Evolutionary conservation across 2,329 filamentous ascomycete genomes (phyloP), one percentile per base, ranked within the genome.

Genomic region (Aspergillus versicolor): DNA sequence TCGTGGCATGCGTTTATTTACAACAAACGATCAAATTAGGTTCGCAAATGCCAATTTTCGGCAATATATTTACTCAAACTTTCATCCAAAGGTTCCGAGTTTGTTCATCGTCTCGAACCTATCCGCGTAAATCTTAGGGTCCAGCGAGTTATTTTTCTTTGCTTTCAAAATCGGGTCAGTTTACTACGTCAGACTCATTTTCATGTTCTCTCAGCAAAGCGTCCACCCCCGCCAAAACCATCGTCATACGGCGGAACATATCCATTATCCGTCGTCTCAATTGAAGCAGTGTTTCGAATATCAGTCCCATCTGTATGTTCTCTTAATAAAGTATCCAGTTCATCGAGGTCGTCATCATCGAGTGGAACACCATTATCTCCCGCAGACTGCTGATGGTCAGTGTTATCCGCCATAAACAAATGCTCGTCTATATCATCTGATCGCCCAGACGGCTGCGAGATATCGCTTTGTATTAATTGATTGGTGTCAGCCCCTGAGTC

Each of bases 21-120:
- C 15, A 37, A 7, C 15, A n/a, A 37, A 13, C 34, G 3, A 15
- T 37, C 34, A 37, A n/a, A 30, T 11, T 8, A 37, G 34, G 15
- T n/a, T 9, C 13, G 15, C 12, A 37, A 37, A n/a, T 13, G 34
- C 34, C 34, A 37, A 8, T 6, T 13, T 37, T 37, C 6, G n/a
- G 12, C 8, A n/a, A 38, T 24, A 17, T 12, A 13, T 41, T 41
- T 17, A 21, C 9, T 21, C 22, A 44, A n/a, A n/a, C 34, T 15
- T 38, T n/a, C 30, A 15, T 9, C 43, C 60, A 47, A 58, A 66
- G 49, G 69, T 55, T 7, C 64, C 67, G 21, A 70, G 46, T 27
- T 67, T 67, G 48, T 69, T 84, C 84, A 91, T 87, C 1, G 82
- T 86, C 58, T 85, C 87, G 72, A 88, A 84, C 11, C 53, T 45